Evolutionary conservation across 192 early-diverging fungal genomes (phyloP).

Genomic region (Spizellomyces sp.): DNA sequence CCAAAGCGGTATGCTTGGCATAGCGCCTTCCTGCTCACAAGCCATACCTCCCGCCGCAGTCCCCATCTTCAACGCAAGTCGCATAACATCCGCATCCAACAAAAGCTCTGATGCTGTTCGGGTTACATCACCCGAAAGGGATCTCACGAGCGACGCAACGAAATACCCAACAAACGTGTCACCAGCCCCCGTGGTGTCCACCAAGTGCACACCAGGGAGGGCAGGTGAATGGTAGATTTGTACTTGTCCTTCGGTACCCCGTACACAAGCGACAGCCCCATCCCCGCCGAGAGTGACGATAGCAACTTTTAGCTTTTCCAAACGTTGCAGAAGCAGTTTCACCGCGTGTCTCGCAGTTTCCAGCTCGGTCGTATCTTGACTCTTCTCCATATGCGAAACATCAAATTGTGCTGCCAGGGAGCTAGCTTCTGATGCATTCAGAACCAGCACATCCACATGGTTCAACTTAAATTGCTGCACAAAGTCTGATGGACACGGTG

Average conservation of each 20-base stretch:
- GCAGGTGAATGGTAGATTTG: conserved; percentile 47
- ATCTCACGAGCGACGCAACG: conserved; percentile 54
- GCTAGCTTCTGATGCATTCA: conserved; percentile 80
- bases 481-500: conserved; percentile 67
- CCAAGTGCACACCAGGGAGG: conserved; percentile 55
- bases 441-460: conserved; percentile 71
- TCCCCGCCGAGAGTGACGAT: conserved; percentile 71
- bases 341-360: not conserved
- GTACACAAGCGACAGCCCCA: conserved; percentile 53
- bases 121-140: not conserved
- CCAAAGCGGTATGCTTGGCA: conserved; percentile 62
- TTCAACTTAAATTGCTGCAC: conserved; percentile 46
- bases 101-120: conserved; percentile 14
- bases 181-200: conserved; percentile 62
- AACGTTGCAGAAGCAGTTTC: conserved; percentile 43
- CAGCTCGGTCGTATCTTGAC: not conserved
- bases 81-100: conserved; percentile 31
- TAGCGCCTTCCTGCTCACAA: conserved; percentile 67
- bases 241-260: conserved; percentile 36
- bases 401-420: conserved; percentile 27
- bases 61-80: conserved; percentile 58
- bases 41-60: conserved; percentile 67
- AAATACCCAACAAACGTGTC: conserved; percentile 71
- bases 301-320: conserved; percentile 54
- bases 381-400: not conserved